Percentiles rank a stretch among this genome's conserved stretches.
Conservation (phyloP, 164 flowering plant species). For the Euptelea pleiosperma region DNA sequence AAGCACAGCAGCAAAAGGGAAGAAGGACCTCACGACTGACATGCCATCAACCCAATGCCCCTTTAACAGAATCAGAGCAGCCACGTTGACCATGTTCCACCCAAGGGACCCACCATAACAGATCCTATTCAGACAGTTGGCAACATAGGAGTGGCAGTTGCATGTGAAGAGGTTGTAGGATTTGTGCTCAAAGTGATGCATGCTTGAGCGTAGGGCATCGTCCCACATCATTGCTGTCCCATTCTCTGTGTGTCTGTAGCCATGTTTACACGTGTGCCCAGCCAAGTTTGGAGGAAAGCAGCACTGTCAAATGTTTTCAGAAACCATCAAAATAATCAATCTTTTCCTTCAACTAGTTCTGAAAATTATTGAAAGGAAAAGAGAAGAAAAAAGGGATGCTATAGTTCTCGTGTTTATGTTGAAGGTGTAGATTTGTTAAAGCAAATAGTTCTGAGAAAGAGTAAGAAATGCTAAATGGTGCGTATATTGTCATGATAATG, state of each 20-base stretch:
- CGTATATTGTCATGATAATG: too few relatives aligned
- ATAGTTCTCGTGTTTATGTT: too few relatives aligned
- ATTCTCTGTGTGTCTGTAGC: constrained; percentile 60
- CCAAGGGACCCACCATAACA: constrained; percentile 61
- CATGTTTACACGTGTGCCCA: constrained; percentile 65
- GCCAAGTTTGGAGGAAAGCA: constrained; percentile 76
- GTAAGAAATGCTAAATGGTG: too few relatives aligned
- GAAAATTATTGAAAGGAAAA: too few relatives aligned
- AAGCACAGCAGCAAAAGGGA: constrained; percentile 55
- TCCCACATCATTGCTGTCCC: constrained; percentile 87
- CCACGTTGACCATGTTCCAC: constrained; percentile 87
- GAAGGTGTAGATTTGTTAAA: too few relatives aligned
- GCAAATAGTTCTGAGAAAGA: too few relatives aligned
- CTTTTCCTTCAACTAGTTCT: too few relatives aligned
- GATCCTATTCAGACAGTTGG: constrained; percentile 74
- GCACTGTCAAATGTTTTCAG: constrained; percentile 42
- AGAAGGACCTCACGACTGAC: constrained; percentile 63
- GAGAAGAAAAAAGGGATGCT: too few relatives aligned
- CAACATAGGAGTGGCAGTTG: constrained; percentile 84
- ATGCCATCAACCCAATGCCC: constrained; percentile 67
- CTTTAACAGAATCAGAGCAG: constrained; percentile 49
- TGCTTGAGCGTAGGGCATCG: constrained; percentile 56
- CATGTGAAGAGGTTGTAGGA: constrained; percentile 87
- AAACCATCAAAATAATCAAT: background rate
- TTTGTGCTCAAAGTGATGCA: constrained; percentile 61